A percentile compares a stretch with the other conserved stretches of the same genome.
Evolutionary conservation across 169 alveolate species (phyloP).

Genomic region (Plasmodium ovale): DNA sequence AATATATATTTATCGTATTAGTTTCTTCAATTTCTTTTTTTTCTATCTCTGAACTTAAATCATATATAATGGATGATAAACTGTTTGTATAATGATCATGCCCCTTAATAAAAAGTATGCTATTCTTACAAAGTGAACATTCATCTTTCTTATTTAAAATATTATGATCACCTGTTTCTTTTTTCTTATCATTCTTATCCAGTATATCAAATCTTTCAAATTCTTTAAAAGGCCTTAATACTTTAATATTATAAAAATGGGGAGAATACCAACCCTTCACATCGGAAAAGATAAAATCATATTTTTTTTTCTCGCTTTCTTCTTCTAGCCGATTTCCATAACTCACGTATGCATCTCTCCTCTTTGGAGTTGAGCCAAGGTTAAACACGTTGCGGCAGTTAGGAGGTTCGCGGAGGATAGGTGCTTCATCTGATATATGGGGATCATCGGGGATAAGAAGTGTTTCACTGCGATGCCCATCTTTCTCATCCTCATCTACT

Average conservation of each 20-base stretch:
- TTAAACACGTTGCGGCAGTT: too few species aligned
- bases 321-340: conserved; percentile 17
- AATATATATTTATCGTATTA: conserved; percentile 31
- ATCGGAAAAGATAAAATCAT: conserved; percentile 53
- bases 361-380: background rate
- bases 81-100: conserved; percentile 64
- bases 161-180: conserved; percentile 18
- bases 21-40: conserved; percentile 57
- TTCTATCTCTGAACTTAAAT: conserved; percentile 31
- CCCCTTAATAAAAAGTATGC: conserved; percentile 52
- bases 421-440: background rate
- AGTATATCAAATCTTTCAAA: conserved; percentile 55
- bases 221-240: conserved; percentile 30
- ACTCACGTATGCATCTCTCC: conserved; percentile 6
- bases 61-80: conserved; percentile 35
- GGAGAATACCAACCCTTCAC: conserved; percentile 75
- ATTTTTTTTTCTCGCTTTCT: conserved; percentile 33
- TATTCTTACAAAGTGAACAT: conserved; percentile 39
- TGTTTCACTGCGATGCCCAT: background rate
- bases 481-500: background rate
- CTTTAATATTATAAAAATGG: conserved; percentile 64
- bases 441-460: background rate
- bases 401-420: too few species aligned
- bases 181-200: conserved; percentile 39
- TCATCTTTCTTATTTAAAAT: conserved; percentile 11